Percentiles rank a stretch among this genome's conserved stretches.
phyloP scores from a whole-genome alignment of 345 rosid species.

The Psidium guajava region DNA sequence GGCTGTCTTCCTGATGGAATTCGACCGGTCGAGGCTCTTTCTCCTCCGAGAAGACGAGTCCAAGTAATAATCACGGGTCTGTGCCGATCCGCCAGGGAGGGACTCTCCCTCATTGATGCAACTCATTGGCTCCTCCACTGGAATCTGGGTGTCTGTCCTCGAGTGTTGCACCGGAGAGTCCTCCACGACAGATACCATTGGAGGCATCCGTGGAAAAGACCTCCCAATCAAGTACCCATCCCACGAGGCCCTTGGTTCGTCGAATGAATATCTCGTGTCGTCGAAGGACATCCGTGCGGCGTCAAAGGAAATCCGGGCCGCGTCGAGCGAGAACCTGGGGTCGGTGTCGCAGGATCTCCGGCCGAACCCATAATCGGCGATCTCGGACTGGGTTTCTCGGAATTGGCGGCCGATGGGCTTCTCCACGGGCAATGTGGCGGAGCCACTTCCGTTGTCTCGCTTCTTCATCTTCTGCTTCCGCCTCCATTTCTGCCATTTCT shows the following conservation, averaged over 20 bases:
- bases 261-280: conserved; percentile 79
- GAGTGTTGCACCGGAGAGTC: conserved; percentile 65
- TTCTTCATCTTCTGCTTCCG: conserved; percentile 91
- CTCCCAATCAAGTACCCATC: conserved; percentile 80
- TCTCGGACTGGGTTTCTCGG: conserved; percentile 93
- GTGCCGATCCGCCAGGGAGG: conserved; percentile 81
- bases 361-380: conserved; percentile 93
- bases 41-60: conserved; percentile 77
- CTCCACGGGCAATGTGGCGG: conserved; percentile 87
- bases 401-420: conserved; percentile 88
- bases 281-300: conserved; percentile 73
- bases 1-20: conserved; percentile 64
- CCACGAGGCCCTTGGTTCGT: conserved; percentile 97
- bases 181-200: conserved; percentile 88
- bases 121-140: conserved; percentile 56
- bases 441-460: conserved; percentile 43
- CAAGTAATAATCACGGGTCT: conserved; percentile 81
- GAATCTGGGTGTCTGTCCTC: conserved; percentile 65
- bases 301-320: conserved; percentile 68
- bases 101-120: conserved; percentile 34
- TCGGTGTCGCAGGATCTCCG: conserved; percentile 98
- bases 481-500: conserved; percentile 94
- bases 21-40: conserved; percentile 81
- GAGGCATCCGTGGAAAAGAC: conserved; percentile 57
- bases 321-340: conserved; percentile 88